Conservation (phyloP, 108 stramenopile species). For the Fistulifera pelliculosa region DNA sequence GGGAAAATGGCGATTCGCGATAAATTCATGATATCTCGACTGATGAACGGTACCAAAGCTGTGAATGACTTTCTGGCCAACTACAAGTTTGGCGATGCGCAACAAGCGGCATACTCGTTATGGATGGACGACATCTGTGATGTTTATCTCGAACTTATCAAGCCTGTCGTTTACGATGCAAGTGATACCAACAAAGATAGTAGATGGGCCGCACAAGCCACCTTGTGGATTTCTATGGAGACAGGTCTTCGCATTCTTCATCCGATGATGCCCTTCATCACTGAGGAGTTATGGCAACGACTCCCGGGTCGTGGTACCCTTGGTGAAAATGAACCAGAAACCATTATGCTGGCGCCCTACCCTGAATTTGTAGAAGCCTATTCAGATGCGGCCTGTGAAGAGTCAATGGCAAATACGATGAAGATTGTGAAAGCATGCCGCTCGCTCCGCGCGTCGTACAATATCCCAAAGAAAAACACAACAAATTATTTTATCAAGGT, state of each 20-base stretch:
- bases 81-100: conserved; percentile 89
- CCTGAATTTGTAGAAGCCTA: conserved; percentile 61
- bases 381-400: conserved; percentile 43
- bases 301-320: conserved; percentile 94
- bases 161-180: conserved; percentile 85
- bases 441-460: conserved; percentile 75
- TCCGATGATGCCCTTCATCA: conserved; percentile 99
- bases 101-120: conserved; percentile 75
- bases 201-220: conserved; percentile 89
- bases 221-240: conserved; percentile 89
- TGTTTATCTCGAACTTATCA: conserved; percentile 96
- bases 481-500: conserved; percentile 84
- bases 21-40: conserved; percentile 86
- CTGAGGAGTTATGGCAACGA: conserved; percentile 99
- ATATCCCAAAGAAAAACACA: conserved; percentile 70
- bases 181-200: conserved; percentile 60
- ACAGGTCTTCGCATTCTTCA: conserved; percentile 89
- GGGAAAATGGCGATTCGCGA: conserved; percentile 81
- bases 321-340: conserved; percentile 63
- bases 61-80: conserved; percentile 63
- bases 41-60: conserved; percentile 67
- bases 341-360: conserved; percentile 95
- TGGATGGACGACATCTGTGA: conserved; percentile 96
- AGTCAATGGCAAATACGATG: conserved; percentile 73
- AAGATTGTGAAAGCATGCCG: conserved; percentile 76